Base-by-base conservation (phyloP, 768 basidiomycete genomes). In the Mycena venus region DNA sequence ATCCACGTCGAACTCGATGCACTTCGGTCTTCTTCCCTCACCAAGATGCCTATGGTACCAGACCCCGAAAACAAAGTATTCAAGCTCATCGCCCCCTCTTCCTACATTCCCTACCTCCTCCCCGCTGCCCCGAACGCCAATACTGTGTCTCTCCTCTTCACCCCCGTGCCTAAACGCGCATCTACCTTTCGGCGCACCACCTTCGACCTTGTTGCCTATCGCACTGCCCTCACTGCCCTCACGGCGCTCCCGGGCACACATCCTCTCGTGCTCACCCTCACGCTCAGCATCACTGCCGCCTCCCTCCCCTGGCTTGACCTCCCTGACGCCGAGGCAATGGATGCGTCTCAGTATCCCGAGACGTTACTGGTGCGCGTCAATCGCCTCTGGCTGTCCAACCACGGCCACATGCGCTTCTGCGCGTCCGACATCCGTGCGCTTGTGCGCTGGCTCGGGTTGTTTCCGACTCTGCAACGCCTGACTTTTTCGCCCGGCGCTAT, bases 41-140 rank as follows among this genome's bases (percentile, higher is more conserved):
- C 29, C 36, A 8, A 21, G 34, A 44, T 21, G 1, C 40, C 67
- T 42, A 29, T 64, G 6, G 25, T 60, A n/a, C 9, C 27, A 7
- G 21, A 42, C 31, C 4, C 58, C 0, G 27, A 36, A 19, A 72
- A 51, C 51, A 40, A 63, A n/a, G 44, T 75, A 40, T 10, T 8
- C 36, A 10, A 25, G 38, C 70, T 75, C 23, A 60, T 5, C 12
- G 69, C 66, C 11, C 70, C 74, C 5, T 31, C 65, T 1, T 3
- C 21, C 6, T 75, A 75, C 29, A 53, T 75, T n/a, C 74, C 74
- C 0, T 36, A 71, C 64, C 74, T 75, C 64, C 74, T 75, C 64
- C 74, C 74, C 21, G 55, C 60, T 23, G 65, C 74, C 4, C 69
- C 74, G 11, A 67, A 67, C 74, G 59, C 55, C 23, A n/a, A 40